Conservation (phyloP, 2,329 filamentous ascomycete genomes). For the Pseudogymnoascus verrucosus region DNA sequence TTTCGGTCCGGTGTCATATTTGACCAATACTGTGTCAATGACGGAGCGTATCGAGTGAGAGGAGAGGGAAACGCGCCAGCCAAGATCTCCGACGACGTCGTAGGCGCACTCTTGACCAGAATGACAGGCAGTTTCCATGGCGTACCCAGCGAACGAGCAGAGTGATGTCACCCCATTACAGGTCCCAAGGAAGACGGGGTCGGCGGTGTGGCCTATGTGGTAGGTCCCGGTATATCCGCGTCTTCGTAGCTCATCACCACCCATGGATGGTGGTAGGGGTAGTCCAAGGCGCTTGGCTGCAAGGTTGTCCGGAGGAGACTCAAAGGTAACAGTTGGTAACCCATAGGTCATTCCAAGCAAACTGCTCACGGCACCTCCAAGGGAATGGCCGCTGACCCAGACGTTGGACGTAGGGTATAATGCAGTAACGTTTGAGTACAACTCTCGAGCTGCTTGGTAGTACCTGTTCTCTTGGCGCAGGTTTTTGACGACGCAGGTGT, state of each 20-base stretch:
- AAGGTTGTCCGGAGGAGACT: conserved; percentile 85
- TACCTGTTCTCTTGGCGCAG: conserved; percentile 80
- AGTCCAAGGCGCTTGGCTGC: conserved; percentile 78
- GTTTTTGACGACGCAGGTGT: conserved; percentile 73
- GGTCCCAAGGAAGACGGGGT: conserved; percentile 87
- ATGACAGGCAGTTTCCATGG: conserved; percentile 88
- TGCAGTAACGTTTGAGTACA: conserved; percentile 87
- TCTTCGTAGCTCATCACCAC: conserved; percentile 62
- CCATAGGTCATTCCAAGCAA: conserved; percentile 87
- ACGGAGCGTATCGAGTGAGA: conserved; percentile 86
- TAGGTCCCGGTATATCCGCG: conserved; percentile 68
- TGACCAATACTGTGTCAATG: conserved; percentile 77
- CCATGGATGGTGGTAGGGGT: conserved; percentile 66
- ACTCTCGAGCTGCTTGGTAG: conserved; percentile 78
- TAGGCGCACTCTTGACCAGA: conserved; percentile 83
- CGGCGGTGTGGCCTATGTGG: conserved; percentile 92
- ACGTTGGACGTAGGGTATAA: conserved; percentile 77
- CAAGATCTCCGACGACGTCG: conserved; percentile 84
- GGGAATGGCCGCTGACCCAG: conserved; percentile 87
- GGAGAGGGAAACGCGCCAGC: conserved; percentile 84
- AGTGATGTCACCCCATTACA: conserved; percentile 86
- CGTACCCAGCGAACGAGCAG: conserved; percentile 86
- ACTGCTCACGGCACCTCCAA: conserved; percentile 84
- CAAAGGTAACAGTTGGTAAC: conserved; percentile 82
- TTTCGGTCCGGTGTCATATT: conserved; percentile 71